phyloP scores from a whole-genome alignment of 441 rosid species.

The Erodium trifolium region DNA sequence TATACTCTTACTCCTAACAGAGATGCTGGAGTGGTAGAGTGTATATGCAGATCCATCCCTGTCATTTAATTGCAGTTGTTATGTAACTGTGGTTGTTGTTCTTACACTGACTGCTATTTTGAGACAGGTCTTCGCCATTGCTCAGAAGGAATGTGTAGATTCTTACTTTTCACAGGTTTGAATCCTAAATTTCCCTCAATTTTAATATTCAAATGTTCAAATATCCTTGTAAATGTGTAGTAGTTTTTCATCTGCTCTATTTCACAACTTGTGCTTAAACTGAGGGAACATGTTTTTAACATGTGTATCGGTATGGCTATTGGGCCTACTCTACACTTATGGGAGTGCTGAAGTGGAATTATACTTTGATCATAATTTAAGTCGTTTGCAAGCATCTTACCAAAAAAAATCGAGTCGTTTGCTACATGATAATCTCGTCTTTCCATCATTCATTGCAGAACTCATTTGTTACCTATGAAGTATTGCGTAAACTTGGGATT shows the following conservation, averaged over 20 bases:
- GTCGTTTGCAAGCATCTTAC: neutral
- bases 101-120: constrained; percentile 18
- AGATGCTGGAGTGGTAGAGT: neutral
- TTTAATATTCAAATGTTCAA: constrained; percentile 13
- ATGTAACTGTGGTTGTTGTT: constrained; percentile 5
- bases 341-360: constrained; percentile 5
- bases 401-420: neutral
- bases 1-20: neutral
- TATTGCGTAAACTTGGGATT: constrained; percentile 84
- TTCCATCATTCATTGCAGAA: constrained; percentile 49
- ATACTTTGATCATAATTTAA: constrained; percentile 2
- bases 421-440: constrained; percentile 2
- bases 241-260: constrained; percentile 7
- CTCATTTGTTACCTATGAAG: constrained; percentile 65
- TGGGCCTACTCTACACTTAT: neutral
- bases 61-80: neutral
- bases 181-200: constrained; percentile 12
- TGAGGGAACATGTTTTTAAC: neutral
- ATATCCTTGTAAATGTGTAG: constrained; percentile 6
- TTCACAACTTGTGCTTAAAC: neutral
- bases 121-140: constrained; percentile 75
- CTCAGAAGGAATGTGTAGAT: constrained; percentile 88
- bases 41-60: neutral
- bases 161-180: constrained; percentile 90
- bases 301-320: neutral